Evolutionary conservation across 176 grass and related monocot species (phyloP), one percentile per base, ranked within the genome.

Genomic region (Eragrostis curvula): DNA sequence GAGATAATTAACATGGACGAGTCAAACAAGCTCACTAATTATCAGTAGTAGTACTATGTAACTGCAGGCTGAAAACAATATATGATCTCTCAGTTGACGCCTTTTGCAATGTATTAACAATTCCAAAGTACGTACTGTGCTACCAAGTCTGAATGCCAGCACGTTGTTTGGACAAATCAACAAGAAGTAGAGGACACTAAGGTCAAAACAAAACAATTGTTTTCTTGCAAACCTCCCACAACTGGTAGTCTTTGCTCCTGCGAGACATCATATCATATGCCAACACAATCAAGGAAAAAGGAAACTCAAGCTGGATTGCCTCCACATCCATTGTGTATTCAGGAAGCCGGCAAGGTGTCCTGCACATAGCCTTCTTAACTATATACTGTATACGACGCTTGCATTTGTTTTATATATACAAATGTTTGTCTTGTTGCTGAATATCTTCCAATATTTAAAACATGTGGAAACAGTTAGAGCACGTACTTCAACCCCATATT

Each of bases 131-230:
- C 43, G 50, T 57, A 28, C 21, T 44, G 18, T n/a, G 64, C 42
- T 39, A 60, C 39, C 52, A 36, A 73, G 50, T 8, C 12, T 18
- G 17, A 24, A 24, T 43, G 28, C 41, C 70, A 70, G 63, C 82
- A 85, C 82, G 82, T 89, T 55, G 55, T 10, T 17, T 47, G 60
- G 42, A n/a, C 23, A 75, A 68, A 75, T 75, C 52, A 80, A 45
- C 18, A 0, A 63, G 0, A 61, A 85, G 68, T 80, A 56, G 9
- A 53, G 17, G 62, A 80, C 76, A 27, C 2, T 30, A 79, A 88
- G 60, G 87, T 70, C 29, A 62, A 84, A 56, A 44, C 11, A 36
- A 52, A 69, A 53, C 52, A 18, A 5, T 14, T 13, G 44, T 46
- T 4, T 68, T 80, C 6, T 43, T 12, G 21, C 9, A 18, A 17